Percentiles rank a stretch among this genome's conserved stretches.
Conservation (phyloP, 805 yeast species). For the Zygosaccharomyces bisporus region DNA sequence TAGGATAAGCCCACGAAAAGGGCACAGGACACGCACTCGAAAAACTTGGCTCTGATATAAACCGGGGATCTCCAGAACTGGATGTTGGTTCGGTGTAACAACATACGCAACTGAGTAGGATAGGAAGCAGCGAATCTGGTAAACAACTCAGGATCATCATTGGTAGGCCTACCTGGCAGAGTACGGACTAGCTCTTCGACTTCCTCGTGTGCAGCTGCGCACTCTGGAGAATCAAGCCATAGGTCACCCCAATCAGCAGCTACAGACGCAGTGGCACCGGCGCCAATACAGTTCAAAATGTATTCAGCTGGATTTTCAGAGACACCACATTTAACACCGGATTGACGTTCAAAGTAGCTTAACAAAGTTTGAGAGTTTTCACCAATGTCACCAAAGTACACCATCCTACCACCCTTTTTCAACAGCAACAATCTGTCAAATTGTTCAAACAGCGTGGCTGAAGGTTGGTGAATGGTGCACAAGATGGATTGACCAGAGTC, state of each 20-base stretch:
- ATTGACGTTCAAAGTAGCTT: constrained; percentile 63
- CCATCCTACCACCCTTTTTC: constrained; percentile 74
- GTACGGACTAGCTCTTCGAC: constrained; percentile 53
- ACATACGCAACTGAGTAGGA: constrained; percentile 41
- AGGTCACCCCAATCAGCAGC: constrained; percentile 58
- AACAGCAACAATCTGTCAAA: constrained; percentile 65
- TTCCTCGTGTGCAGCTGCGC: constrained; percentile 48
- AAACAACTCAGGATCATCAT: constrained; percentile 39
- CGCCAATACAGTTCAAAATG: constrained; percentile 70
- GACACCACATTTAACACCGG: constrained; percentile 62
- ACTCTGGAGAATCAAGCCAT: constrained; percentile 55
- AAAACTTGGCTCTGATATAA: constrained; percentile 54
- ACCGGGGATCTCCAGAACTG: constrained; percentile 66
- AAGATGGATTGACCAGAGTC: constrained; percentile 70
- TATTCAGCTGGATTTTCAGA: constrained; percentile 74
- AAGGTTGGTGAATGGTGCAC: constrained; percentile 77
- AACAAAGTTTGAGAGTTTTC: constrained; percentile 54
- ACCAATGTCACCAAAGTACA: constrained; percentile 80
- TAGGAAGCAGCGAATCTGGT: constrained; percentile 45
- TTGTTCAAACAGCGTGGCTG: constrained; percentile 63
- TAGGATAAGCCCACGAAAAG: constrained; percentile 67
- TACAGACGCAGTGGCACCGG: constrained; percentile 71
- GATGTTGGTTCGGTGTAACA: constrained; percentile 49
- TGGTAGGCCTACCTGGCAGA: constrained; percentile 30
- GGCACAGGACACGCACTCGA: constrained; percentile 50